These are phyloP conservation scores for Saccharomycopsis synnaedendra DNA, from an alignment of 805 yeast species.

Conservation along the genomic window DNA sequence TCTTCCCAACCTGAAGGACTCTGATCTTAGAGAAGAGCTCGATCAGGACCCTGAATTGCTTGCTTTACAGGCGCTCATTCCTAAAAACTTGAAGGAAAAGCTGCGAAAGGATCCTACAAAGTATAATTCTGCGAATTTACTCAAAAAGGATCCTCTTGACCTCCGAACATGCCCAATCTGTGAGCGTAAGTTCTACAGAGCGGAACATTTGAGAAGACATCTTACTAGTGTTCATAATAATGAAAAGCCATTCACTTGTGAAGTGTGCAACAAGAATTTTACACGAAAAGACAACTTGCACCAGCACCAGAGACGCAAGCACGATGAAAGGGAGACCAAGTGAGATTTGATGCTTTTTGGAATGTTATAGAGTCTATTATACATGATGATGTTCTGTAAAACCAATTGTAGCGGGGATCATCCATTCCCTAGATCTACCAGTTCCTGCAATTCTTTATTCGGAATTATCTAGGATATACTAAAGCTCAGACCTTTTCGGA, in stretches of 20 bases:
- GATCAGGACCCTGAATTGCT: no score
- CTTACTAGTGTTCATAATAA: slow-evolving; percentile 12
- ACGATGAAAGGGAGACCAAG: background rate
- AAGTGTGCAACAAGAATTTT: slow-evolving; percentile 9
- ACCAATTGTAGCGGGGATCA: no score
- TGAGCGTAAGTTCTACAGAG: slow-evolving; percentile 12
- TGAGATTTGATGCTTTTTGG: no score
- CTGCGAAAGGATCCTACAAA: slow-evolving; percentile 13
- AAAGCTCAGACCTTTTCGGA: no score
- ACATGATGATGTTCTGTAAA: no score
- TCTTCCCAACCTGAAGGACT: no score
- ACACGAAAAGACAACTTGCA: slow-evolving; percentile 15
- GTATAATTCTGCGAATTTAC: slow-evolving; percentile 8
- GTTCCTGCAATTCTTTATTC: no score
- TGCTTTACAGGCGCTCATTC: slow-evolving; percentile 8
- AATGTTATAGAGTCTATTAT: no score
- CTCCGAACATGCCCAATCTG: slow-evolving; percentile 12
- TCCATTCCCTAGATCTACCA: no score
- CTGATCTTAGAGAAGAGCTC: no score
- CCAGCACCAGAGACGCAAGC: slow-evolving; percentile 13
- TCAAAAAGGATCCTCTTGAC: slow-evolving; percentile 11
- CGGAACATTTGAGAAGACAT: slow-evolving; percentile 14
- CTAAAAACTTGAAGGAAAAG: slow-evolving; percentile 10
- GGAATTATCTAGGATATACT: no score
- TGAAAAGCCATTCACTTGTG: slow-evolving; percentile 13